Conservation (phyloP, 1,139 yeast genomes). For the Yamadazyma conglobata region DNA sequence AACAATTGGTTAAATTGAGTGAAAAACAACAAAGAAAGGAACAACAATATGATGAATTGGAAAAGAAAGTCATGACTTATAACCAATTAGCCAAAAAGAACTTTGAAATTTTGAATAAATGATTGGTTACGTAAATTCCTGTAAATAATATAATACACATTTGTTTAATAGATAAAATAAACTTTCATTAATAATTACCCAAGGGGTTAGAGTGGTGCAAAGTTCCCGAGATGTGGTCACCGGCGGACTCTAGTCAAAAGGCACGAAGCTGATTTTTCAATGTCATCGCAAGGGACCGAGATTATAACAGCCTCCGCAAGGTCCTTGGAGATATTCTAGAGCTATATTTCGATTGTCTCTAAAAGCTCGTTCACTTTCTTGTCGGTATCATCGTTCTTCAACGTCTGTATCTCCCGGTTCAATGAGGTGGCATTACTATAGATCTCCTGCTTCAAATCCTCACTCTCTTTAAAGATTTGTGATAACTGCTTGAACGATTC, state of each 20-base stretch:
- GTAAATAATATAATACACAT: no score
- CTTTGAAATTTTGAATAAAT: constrained; percentile 18
- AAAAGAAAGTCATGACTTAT: constrained; percentile 40
- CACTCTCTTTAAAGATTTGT: constrained; percentile 21
- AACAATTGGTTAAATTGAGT: constrained; percentile 39
- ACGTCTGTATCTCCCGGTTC: constrained; percentile 27
- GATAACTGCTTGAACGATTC: constrained; percentile 26
- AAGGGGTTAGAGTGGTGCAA: no score
- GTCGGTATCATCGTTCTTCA: constrained; percentile 21
- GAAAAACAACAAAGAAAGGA: constrained; percentile 40
- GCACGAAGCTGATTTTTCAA: no score
- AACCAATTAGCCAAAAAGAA: constrained; percentile 41
- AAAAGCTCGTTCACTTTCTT: constrained; percentile 24
- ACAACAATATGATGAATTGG: constrained; percentile 31
- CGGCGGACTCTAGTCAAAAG: no score
- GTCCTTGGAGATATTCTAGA: constrained; percentile 1
- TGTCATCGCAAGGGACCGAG: no score
- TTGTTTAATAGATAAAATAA: no score
- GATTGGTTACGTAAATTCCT: no score
- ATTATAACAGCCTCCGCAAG: neutral
- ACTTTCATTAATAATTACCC: no score
- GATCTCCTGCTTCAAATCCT: constrained; percentile 21
- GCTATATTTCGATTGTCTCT: constrained; percentile 11
- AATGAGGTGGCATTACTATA: constrained; percentile 21
- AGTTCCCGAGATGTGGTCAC: no score